Base-by-base conservation (phyloP, 495 filamentous ascomycete genomes). In the Penicillium malachiteum region DNA sequence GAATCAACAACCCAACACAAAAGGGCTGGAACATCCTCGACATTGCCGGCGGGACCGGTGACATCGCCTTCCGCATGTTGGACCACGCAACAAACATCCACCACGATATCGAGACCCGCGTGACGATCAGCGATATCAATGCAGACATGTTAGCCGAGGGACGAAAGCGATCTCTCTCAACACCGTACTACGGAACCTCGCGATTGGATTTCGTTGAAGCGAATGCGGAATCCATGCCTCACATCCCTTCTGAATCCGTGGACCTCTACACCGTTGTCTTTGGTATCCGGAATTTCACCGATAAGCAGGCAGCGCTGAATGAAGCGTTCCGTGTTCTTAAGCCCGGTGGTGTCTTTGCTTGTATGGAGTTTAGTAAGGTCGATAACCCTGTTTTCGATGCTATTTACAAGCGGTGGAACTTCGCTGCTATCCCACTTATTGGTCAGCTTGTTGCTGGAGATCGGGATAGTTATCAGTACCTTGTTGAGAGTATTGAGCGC, bases 191-290 rank as follows among this genome's bases (percentile, higher is more conserved):
- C 49, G 72, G 78, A 56, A 78, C 73, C 3, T 54, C 74, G 34
- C 81, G 86, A 0, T 69, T 97, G n/a, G 73, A 73, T 50, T 98
- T 94, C 75, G 76, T 95, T 60, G 85, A 93, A 61, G 91, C 90
- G 52, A 96, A 98, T 71, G 94, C 95, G n/a, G 87, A 97, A 55
- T 71, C 82, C 52, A 79, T 97, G 45, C 73, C 81, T 16, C 78
- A 79, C 26, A 82, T 97, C 50, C 78, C 84, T 0, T 68, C 76
- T 54, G 72, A 78, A 61, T 84, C 77, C 8, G 73, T 97, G 35
- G 94, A 98, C 69, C 79, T 98, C 7, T 98, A 98, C 76, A 98
- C 94, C 2, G 93, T 97, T 7, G 94, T 96, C 3, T 98, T 98
- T 66, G 94, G 94, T 33, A 96, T 97, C 70, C 84, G 94, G 44